A percentile compares a stretch with the other conserved stretches of the same genome.
Conservation (phyloP, 192 early-diverging fungal genomes). For the Martensiomyces pterosporus region DNA sequence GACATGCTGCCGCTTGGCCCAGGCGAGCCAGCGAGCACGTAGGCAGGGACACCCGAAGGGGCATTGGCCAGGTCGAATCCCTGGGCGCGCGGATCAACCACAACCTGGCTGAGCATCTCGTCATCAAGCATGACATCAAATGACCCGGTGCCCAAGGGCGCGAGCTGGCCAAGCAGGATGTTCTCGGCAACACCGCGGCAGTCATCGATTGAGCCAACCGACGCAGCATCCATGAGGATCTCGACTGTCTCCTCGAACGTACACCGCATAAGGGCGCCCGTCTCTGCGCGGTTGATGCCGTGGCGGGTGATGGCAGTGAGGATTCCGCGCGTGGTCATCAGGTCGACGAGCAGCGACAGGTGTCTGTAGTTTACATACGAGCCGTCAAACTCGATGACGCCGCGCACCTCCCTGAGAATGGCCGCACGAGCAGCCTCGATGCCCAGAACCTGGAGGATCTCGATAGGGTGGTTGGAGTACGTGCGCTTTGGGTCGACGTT, state of each 20-base stretch:
- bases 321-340: conserved; percentile 90
- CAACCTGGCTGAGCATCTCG: conserved; percentile 77
- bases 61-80: conserved; percentile 53
- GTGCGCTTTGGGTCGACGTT: conserved; percentile 79
- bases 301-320: conserved; percentile 97
- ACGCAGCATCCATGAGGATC: conserved; percentile 93
- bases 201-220: conserved; percentile 86
- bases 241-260: conserved; percentile 99
- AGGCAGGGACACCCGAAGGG: conserved; percentile 50
- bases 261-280: conserved; percentile 88
- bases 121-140: conserved; percentile 94
- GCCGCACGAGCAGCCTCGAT: conserved; percentile 95
- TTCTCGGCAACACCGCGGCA: conserved; percentile 96
- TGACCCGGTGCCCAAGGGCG: conserved; percentile 90
- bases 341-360: conserved; percentile 89
- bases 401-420: conserved; percentile 81
- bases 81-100: conserved; percentile 53
- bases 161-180: conserved; percentile 96
- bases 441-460: conserved; percentile 89
- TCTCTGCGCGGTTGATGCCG: conserved; percentile 95
- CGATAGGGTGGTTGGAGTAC: conserved; percentile 88
- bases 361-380: conserved; percentile 99
- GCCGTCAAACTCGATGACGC: conserved; percentile 92
- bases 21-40: conserved; percentile 51
- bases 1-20: conserved; percentile 62